Base-by-base conservation (phyloP, 2,329 filamentous ascomycete genomes). In the Ceratocystis albifundus region DNA sequence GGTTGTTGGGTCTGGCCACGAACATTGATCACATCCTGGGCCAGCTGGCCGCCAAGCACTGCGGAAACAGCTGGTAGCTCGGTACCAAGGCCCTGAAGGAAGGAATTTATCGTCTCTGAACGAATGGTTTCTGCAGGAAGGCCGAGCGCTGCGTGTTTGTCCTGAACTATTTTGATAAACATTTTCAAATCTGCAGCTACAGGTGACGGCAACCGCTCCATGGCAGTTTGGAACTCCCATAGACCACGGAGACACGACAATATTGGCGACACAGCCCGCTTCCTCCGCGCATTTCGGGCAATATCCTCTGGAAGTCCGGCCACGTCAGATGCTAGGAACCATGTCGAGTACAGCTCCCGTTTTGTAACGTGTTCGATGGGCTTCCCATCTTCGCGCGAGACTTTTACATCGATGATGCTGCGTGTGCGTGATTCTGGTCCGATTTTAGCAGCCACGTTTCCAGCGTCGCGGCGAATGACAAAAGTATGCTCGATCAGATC, bases 11-110 rank as follows among this genome's bases (percentile, higher is more conserved):
- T 86, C 74, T 89, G 86, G 62, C 92, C 90, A 4, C 97, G 82
- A 41, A 96, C 92, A 72, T 97, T 97, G 77, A 99, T 97, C 64
- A 96, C 91, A 74, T 99, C 94, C 76, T 99, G 94, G 0, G 93
- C 90, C 17, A 99, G 81, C 74, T 92, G 86, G 8, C 92, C 94
- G 62, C 94, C 94, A 10, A 99, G 79, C 67, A 96, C 90, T 1
- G 94, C 92, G 0, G 89, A 87, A 7, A 96, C 90, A 6, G 94
- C 91, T 12, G 89, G 87, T 48, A 97, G 79, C 76, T 97, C 93
- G 71, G 85, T 85, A 66, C 86, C 88, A 4, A 96, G 80, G 71
- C 95, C 95, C 75, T 94, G 88, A 50, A 97, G 75, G 76, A 99
- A 99, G 72, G 81, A 87, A 66, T 90, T 84, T 30, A 97, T 78